Evolutionary conservation across 345 rosid genomes (phyloP).

Genomic region (Schrenkiella parvula): DNA sequence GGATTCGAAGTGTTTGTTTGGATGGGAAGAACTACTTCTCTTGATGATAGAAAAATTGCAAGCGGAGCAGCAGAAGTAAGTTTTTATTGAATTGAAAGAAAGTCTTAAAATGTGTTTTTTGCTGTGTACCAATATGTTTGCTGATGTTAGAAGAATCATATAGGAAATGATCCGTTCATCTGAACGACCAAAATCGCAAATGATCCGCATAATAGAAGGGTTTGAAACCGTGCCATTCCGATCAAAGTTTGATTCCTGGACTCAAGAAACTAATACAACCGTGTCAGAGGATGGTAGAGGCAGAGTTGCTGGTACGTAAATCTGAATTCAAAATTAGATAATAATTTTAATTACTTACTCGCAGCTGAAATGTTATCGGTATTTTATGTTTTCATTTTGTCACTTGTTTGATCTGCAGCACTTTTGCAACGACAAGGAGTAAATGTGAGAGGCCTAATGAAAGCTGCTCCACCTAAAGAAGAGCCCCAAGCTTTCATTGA

Average conservation of each 20-base stretch:
- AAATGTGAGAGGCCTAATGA: slow-evolving; percentile 83
- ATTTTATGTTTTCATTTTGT: neutral
- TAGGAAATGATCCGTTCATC: slow-evolving; percentile 70
- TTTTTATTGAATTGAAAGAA: neutral
- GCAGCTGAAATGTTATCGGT: neutral
- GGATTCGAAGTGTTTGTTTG: slow-evolving; percentile 38
- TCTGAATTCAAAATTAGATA: neutral
- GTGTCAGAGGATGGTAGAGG: slow-evolving; percentile 98
- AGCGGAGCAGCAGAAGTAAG: slow-evolving; percentile 37
- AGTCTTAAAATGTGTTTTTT: neutral
- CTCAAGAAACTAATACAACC: slow-evolving; percentile 58
- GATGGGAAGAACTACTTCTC: slow-evolving; percentile 41
- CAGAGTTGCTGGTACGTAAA: slow-evolving; percentile 86
- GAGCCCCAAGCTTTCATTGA: slow-evolving; percentile 83
- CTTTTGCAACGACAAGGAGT: slow-evolving; percentile 92
- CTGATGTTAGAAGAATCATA: slow-evolving; percentile 26
- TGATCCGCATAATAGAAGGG: slow-evolving; percentile 89
- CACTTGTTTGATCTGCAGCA: slow-evolving; percentile 40
- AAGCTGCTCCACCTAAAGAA: slow-evolving; percentile 76
- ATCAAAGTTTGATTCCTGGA: slow-evolving; percentile 93
- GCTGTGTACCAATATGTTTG: slow-evolving; percentile 9
- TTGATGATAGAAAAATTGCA: slow-evolving; percentile 38
- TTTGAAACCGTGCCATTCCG: slow-evolving; percentile 89
- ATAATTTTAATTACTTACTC: neutral
- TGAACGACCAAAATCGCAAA: slow-evolving; percentile 59